These are phyloP conservation scores for Durotheca rogersii DNA, from an alignment of 495 filamentous ascomycete species.

Conservation along the genomic window DNA sequence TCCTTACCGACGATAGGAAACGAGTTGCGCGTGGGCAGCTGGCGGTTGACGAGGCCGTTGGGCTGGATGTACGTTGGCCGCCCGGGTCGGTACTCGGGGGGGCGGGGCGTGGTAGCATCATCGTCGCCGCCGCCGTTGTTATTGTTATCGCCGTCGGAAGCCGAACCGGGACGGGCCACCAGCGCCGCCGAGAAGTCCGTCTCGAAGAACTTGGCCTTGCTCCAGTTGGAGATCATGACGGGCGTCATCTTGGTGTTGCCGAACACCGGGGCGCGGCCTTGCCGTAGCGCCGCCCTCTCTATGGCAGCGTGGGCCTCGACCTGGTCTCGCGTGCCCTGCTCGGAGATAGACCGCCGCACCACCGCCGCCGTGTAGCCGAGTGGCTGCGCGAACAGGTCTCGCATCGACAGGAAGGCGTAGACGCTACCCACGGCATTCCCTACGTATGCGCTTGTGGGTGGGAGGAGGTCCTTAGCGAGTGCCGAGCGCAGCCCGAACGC, in stretches of 20 bases:
- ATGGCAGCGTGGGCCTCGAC: slow-evolving; percentile 39
- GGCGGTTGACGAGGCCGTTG: slow-evolving; percentile 30
- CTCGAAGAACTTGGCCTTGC: slow-evolving; percentile 46
- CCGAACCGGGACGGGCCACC: slow-evolving; percentile 9
- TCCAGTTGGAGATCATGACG: slow-evolving; percentile 49
- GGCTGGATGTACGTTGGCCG: slow-evolving; percentile 33
- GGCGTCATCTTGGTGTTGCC: slow-evolving; percentile 41
- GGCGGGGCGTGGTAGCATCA: slow-evolving; percentile 17
- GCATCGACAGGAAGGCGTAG: slow-evolving; percentile 35
- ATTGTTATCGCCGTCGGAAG: background rate
- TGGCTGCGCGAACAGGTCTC: slow-evolving; percentile 39
- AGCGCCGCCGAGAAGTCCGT: slow-evolving; percentile 49
- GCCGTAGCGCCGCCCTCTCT: slow-evolving; percentile 2
- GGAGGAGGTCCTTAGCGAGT: slow-evolving; percentile 29
- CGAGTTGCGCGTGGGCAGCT: slow-evolving; percentile 32
- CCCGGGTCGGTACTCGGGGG: slow-evolving; percentile 31
- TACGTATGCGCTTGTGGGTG: slow-evolving; percentile 33
- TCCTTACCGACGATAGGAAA: slow-evolving; percentile 52
- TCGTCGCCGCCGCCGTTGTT: background rate
- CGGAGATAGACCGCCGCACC: slow-evolving; percentile 40
- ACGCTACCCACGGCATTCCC: slow-evolving; percentile 34
- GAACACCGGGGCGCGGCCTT: slow-evolving; percentile 32
- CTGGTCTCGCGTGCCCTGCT: slow-evolving; percentile 47
- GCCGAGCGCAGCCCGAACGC: slow-evolving; percentile 34
- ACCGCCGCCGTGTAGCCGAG: slow-evolving; percentile 39